A percentile compares a stretch with the other conserved stretches of the same genome.
These are phyloP conservation scores for Phialemonium atrogriseum DNA, from an alignment of 2,329 filamentous ascomycete genomes.

Conservation along the genomic window DNA sequence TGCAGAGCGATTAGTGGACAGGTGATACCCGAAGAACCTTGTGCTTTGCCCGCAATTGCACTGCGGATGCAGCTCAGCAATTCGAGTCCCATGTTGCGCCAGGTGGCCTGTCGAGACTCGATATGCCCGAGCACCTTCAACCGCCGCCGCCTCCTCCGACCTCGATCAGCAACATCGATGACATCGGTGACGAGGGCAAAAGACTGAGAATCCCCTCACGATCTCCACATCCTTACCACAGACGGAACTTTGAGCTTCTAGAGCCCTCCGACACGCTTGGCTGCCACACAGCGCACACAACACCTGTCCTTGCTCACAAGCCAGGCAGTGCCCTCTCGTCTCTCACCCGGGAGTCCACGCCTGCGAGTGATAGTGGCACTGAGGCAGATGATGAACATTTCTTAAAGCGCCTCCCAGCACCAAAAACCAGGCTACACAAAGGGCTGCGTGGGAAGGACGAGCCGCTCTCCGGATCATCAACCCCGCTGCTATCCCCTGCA, in stretches of 20 bases:
- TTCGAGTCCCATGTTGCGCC: slow-evolving; percentile 3
- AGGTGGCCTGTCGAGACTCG: slow-evolving; percentile 10
- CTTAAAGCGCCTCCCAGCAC: slow-evolving; percentile 75
- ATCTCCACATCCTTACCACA: slow-evolving; percentile 62
- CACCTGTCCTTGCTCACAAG: slow-evolving; percentile 13
- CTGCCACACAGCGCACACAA: slow-evolving; percentile 11
- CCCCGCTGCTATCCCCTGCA: slow-evolving; percentile 44
- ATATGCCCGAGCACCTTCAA: slow-evolving; percentile 39
- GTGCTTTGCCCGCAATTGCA: too few species aligned
- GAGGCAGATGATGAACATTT: slow-evolving; percentile 94
- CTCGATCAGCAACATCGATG: slow-evolving; percentile 3
- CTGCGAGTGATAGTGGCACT: slow-evolving; percentile 81
- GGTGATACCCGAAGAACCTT: too few species aligned
- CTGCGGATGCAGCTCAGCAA: slow-evolving; percentile 1
- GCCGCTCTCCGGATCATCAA: slow-evolving; percentile 43
- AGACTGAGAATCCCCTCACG: slow-evolving; percentile 44
- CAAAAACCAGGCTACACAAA: slow-evolving; percentile 65
- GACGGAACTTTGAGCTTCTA: slow-evolving; percentile 46
- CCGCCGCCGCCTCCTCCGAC: slow-evolving; percentile 14
- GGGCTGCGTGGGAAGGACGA: slow-evolving; percentile 60
- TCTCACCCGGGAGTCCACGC: slow-evolving; percentile 45
- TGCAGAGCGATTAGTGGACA: too few species aligned
- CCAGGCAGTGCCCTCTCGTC: slow-evolving; percentile 16
- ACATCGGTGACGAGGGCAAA: slow-evolving; percentile 14
- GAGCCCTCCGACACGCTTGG: slow-evolving; percentile 36